These are phyloP conservation scores for Acarospora socialis DNA, from an alignment of 2,329 filamentous ascomycete species.

Conservation along the genomic window DNA sequence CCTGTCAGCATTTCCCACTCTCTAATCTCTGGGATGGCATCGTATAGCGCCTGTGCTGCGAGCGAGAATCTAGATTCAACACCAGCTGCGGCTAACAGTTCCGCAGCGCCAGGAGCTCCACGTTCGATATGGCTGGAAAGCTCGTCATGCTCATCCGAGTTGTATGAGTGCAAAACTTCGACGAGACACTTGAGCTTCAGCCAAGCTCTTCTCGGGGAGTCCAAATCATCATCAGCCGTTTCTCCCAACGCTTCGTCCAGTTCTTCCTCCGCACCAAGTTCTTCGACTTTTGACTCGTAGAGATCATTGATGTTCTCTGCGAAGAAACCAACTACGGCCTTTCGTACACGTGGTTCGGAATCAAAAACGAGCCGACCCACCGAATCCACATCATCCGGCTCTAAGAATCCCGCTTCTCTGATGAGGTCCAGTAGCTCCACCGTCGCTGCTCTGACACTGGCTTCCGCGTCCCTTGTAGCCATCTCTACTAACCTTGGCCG, in stretches of 20 bases:
- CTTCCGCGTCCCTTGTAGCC: slow-evolving; percentile 71
- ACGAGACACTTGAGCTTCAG: slow-evolving; percentile 82
- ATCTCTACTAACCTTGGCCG: slow-evolving; percentile 80
- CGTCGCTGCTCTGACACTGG: slow-evolving; percentile 62
- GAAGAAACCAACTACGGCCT: slow-evolving; percentile 82
- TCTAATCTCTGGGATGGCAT: slow-evolving; percentile 63
- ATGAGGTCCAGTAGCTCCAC: slow-evolving; percentile 73
- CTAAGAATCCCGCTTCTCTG: slow-evolving; percentile 70
- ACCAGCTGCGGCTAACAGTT: slow-evolving; percentile 42
- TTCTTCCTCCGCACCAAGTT: slow-evolving; percentile 65
- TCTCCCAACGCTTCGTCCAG: slow-evolving; percentile 58
- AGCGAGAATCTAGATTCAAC: slow-evolving; percentile 73
- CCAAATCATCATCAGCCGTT: slow-evolving; percentile 58
- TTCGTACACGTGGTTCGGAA: slow-evolving; percentile 67
- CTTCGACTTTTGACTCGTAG: slow-evolving; percentile 65
- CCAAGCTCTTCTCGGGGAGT: slow-evolving; percentile 68
- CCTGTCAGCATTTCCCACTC: slow-evolving; percentile 82
- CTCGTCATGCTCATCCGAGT: slow-evolving; percentile 45
- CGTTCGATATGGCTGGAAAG: slow-evolving; percentile 35
- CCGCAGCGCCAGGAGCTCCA: slow-evolving; percentile 21
- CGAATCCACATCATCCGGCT: slow-evolving; percentile 80
- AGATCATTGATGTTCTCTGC: slow-evolving; percentile 72
- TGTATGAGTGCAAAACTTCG: slow-evolving; percentile 70
- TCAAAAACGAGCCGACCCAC: slow-evolving; percentile 85
- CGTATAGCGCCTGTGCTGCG: slow-evolving; percentile 73